Base-by-base conservation (phyloP, 441 rosid genomes). In the Populus trichocarpa region DNA sequence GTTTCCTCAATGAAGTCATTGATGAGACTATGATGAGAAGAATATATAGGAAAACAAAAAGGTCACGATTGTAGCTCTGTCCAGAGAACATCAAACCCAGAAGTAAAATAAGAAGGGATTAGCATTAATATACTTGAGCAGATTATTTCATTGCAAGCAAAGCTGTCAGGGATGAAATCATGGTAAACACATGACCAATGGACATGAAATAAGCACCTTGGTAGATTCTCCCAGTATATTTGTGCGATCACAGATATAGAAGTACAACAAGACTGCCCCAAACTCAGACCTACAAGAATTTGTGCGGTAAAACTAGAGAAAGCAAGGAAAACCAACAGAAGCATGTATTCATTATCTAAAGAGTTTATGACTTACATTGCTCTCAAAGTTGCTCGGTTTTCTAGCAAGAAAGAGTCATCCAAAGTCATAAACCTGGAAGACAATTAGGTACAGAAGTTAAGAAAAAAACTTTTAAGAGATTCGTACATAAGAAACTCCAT, bases 351-450 rank as follows among this genome's bases (percentile, higher is more conserved):
- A 35, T 40, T 78, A 77, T 46, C 67, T 38, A 46, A 20, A 50
- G 50, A 64, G 22, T 28, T 11, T n/a, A 82, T 8, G 69, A 71
- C 98, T 85, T 82, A 96, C 98, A 96, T 91, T 67, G 94, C 98
- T 90, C 93, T 88, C 83, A 96, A 84, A 81, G 90, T 92, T 73
- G 88, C 84, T 80, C 97, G 95, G 80, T 96, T 90, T 84, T 94
- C 99, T 74, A 94, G 89, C 92, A 96, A 87, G 91, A 94, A 94
- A 77, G 95, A 76, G 35, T 94, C 97, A 9, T 96, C 99, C 93
- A 96, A 84, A 9, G 94, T 91, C 84, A 94, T 76, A 81, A 96
- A 96, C 92, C 98, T 96, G 81, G 59, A 85, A 73, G 63, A 70
- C 25, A 46, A 74, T 75, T 57, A 70, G 40, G 42, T 42, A 67